Evolutionary conservation across 2,329 filamentous ascomycete genomes (phyloP).

Genomic region (Triangularia setosa): DNA sequence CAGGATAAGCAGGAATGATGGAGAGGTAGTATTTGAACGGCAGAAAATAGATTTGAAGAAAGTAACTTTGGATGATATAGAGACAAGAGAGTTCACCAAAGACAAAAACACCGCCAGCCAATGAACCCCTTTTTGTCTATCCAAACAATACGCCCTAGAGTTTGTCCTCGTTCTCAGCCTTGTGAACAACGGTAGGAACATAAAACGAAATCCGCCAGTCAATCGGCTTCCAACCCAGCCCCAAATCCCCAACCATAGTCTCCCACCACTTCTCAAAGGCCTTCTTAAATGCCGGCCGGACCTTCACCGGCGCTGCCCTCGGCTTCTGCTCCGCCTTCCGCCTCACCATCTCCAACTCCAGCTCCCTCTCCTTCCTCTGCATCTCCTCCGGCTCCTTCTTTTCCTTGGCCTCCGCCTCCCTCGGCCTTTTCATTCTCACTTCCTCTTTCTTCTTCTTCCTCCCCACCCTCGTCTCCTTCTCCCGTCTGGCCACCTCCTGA

Average conservation of each 20-base stretch:
- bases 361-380: background rate
- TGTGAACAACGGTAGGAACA: background rate
- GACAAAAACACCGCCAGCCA: background rate
- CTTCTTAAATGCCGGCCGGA: background rate
- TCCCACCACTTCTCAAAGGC: background rate
- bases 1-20: background rate
- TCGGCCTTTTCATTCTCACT: background rate
- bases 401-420: background rate
- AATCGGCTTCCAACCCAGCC: background rate
- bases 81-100: background rate
- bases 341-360: background rate
- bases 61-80: background rate
- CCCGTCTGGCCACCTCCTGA: background rate
- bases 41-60: background rate
- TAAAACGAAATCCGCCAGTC: background rate
- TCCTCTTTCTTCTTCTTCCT: background rate
- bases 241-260: background rate
- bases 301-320: background rate
- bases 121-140: background rate
- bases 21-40: background rate
- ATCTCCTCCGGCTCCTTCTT: background rate
- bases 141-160: background rate
- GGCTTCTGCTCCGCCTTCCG: background rate
- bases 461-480: background rate
- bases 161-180: background rate